Evolutionary conservation across 352 stramenopile species (phyloP).

Genomic region (Phytophthora lateralis): DNA sequence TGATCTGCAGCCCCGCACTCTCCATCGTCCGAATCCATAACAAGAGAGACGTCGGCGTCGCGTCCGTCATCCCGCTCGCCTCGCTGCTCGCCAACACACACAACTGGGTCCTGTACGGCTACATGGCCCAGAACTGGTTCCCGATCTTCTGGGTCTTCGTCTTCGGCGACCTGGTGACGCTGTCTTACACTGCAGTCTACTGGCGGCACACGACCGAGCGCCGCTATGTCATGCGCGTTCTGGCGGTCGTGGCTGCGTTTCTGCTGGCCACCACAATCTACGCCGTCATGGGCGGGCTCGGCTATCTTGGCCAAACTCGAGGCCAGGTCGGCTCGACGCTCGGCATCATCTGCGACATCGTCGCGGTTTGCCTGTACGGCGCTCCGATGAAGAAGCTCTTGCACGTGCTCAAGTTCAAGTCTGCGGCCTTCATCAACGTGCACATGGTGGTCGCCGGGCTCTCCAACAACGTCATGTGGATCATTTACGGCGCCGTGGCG

Average conservation of each 20-base stretch:
- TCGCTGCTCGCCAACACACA: slow-evolving; percentile 42
- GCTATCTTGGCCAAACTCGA: slow-evolving; percentile 29
- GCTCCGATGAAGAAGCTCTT: slow-evolving; percentile 50
- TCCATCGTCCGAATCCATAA: slow-evolving; percentile 39
- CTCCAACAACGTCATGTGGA: slow-evolving; percentile 47
- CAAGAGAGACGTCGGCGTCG: slow-evolving; percentile 33
- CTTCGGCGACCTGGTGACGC: slow-evolving; percentile 30
- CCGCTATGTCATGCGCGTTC: slow-evolving; percentile 22
- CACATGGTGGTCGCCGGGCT: slow-evolving; percentile 44
- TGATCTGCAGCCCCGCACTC: slow-evolving; percentile 45
- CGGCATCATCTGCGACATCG: slow-evolving; percentile 38
- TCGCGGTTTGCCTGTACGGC: slow-evolving; percentile 35
- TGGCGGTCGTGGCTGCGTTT: slow-evolving; percentile 17
- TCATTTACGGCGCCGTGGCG: slow-evolving; percentile 40
- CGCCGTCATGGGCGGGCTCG: slow-evolving; percentile 33
- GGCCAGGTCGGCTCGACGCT: slow-evolving; percentile 28
- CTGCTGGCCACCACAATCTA: slow-evolving; percentile 41
- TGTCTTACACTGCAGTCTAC: slow-evolving; percentile 51
- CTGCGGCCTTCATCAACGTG: slow-evolving; percentile 43
- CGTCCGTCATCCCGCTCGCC: slow-evolving; percentile 43
- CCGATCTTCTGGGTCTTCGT: slow-evolving; percentile 43
- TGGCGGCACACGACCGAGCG: slow-evolving; percentile 43
- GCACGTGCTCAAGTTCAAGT: slow-evolving; percentile 45
- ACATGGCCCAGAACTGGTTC: slow-evolving; percentile 48
- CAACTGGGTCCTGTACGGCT: slow-evolving; percentile 47